Evolutionary conservation across 1,284 basidiomycete genomes (phyloP).

Genomic region (Cryptococcus sp.): DNA sequence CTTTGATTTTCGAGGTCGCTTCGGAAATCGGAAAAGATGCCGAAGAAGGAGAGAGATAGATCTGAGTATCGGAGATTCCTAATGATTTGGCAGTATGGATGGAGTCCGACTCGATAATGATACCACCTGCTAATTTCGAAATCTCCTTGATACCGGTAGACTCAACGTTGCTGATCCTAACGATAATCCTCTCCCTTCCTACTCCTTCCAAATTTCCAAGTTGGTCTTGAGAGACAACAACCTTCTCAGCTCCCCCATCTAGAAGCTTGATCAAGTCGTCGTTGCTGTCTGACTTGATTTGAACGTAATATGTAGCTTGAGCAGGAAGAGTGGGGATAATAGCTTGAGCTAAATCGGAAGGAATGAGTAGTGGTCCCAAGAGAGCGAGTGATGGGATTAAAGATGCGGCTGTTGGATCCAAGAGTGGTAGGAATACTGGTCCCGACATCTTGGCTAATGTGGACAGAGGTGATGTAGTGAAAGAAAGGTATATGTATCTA

Average conservation of each 20-base stretch:
- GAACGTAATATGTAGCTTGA: constrained; percentile 53
- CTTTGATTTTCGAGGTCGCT: constrained; percentile 58
- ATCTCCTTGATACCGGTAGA: constrained; percentile 64
- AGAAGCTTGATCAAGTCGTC: constrained; percentile 62
- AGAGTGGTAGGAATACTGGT: constrained; percentile 48
- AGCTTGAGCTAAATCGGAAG: constrained; percentile 33
- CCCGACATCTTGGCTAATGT: constrained; percentile 29
- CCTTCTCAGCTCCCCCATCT: constrained; percentile 70
- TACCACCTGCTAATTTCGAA: constrained; percentile 32
- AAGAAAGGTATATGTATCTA: too few species aligned
- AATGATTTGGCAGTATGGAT: constrained; percentile 64
- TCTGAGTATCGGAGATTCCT: constrained; percentile 62
- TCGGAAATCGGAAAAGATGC: constrained; percentile 21
- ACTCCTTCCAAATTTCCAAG: constrained; percentile 59
- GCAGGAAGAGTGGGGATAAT: constrained; percentile 36
- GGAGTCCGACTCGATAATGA: constrained; percentile 28
- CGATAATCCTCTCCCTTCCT: constrained; percentile 66
- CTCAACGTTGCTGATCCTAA: constrained; percentile 68
- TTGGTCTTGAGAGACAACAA: constrained; percentile 64
- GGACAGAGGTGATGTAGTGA: not conserved
- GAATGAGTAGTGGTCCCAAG: constrained; percentile 68
- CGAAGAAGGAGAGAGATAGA: constrained; percentile 57
- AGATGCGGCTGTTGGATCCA: constrained; percentile 44
- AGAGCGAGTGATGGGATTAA: constrained; percentile 63
- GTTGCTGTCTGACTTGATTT: constrained; percentile 55